phyloP scores from a whole-genome alignment of 129 eudicot species.

The Escallonia herrerae region DNA sequence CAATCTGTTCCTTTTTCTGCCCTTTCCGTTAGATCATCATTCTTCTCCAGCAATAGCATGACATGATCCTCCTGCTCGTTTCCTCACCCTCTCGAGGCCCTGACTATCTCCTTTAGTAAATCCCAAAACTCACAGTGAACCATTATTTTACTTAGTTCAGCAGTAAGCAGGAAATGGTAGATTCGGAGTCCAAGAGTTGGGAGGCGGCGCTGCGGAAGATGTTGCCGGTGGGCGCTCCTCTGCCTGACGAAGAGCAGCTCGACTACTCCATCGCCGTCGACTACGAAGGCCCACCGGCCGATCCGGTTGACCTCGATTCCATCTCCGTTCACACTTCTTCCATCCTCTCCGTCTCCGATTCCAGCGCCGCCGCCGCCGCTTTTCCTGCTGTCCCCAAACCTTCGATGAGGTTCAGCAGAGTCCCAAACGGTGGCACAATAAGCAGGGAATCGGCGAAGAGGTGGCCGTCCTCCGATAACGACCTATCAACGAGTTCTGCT shows the following conservation, averaged over 20 bases:
- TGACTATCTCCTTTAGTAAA: too few species aligned
- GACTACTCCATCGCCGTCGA: conserved; percentile 56
- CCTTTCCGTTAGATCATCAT: too few species aligned
- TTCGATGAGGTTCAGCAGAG: conserved; percentile 6
- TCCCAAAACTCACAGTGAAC: too few species aligned
- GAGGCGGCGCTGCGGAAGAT: conserved; percentile 30
- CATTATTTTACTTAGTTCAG: too few species aligned
- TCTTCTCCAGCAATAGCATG: too few species aligned
- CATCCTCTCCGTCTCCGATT: background rate
- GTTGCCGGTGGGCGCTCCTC: conserved; percentile 60
- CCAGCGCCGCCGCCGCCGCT: background rate
- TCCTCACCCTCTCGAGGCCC: too few species aligned
- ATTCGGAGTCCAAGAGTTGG: conserved; percentile 19
- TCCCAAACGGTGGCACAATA: conserved; percentile 1
- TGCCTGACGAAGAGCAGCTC: conserved; percentile 54
- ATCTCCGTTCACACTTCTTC: conserved; percentile 2
- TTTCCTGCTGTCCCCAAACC: conserved; percentile 12
- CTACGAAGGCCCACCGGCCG: conserved; percentile 19
- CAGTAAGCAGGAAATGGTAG: background rate
- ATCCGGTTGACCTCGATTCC: conserved; percentile 3
- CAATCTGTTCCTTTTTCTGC: too few species aligned
- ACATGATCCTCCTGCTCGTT: too few species aligned
- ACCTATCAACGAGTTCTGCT: background rate
- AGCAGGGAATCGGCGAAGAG: conserved; percentile 6
- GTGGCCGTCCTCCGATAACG: conserved; percentile 6